Conservation (phyloP, 2,329 filamentous ascomycete species). For the Pleomassaria siparia region DNA sequence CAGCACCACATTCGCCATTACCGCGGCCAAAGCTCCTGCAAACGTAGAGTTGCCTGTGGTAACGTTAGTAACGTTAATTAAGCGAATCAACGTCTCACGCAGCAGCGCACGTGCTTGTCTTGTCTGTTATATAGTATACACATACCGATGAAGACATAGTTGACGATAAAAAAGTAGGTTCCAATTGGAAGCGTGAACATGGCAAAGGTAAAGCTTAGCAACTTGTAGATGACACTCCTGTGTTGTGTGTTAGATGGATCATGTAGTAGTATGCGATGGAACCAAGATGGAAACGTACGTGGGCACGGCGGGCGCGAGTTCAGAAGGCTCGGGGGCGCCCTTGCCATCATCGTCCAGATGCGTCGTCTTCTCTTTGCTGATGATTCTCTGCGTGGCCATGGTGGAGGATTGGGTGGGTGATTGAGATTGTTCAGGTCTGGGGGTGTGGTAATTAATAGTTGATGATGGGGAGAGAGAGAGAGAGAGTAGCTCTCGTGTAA, state of each 20-base stretch:
- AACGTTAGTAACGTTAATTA: conserved; percentile 6
- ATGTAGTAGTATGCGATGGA: neutral
- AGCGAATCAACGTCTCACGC: neutral
- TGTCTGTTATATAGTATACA: conserved; percentile 7
- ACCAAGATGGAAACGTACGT: conserved; percentile 56
- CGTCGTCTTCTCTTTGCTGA: conserved; percentile 66
- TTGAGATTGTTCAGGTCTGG: neutral
- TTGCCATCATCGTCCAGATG: conserved; percentile 50
- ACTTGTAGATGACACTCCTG: conserved; percentile 84
- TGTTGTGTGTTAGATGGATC: neutral
- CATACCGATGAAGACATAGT: conserved; percentile 75
- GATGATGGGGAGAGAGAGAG: conserved; percentile 1
- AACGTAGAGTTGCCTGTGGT: conserved; percentile 79
- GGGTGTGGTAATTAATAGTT: neutral
- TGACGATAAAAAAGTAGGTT: conserved; percentile 81
- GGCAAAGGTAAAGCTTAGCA: conserved; percentile 84
- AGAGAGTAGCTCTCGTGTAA: conserved; percentile 3
- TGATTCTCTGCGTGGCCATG: conserved; percentile 72
- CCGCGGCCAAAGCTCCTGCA: conserved; percentile 79
- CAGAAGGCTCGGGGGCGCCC: conserved; percentile 56
- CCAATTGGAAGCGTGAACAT: conserved; percentile 88
- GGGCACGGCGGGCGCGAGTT: conserved; percentile 81
- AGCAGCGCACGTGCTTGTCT: neutral
- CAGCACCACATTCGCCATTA: conserved; percentile 89
- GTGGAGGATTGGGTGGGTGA: conserved; percentile 3